Evolutionary conservation across 805 yeast genomes (phyloP).

Genomic region (Kazachstania bromeliacearum): DNA sequence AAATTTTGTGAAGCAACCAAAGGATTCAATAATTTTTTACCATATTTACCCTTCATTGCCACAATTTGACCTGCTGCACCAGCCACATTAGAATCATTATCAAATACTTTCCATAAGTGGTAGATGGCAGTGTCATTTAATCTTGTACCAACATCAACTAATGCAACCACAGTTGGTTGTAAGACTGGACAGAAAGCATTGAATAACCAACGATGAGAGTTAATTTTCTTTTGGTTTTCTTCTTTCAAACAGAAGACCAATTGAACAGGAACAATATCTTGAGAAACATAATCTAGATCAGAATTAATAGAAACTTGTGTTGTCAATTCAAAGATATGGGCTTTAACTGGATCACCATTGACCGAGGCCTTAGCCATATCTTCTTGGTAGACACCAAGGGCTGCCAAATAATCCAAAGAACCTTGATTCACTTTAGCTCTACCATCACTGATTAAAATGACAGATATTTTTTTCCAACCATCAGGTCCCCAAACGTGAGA

Average conservation of each 20-base stretch:
- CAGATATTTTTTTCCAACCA: constrained; percentile 95
- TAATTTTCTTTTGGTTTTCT: constrained; percentile 83
- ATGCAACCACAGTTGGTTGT: constrained; percentile 81
- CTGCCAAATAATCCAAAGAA: constrained; percentile 79
- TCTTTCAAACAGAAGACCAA: constrained; percentile 88
- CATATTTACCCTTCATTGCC: constrained; percentile 86
- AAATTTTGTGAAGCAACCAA: constrained; percentile 93
- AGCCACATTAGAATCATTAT: constrained; percentile 90
- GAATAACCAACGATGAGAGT: constrained; percentile 96
- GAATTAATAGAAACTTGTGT: constrained; percentile 91
- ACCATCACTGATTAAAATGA: constrained; percentile 87
- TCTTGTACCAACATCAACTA: constrained; percentile 95
- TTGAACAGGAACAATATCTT: constrained; percentile 91
- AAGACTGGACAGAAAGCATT: constrained; percentile 88
- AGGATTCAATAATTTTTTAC: constrained; percentile 76
- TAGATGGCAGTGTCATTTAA: constrained; percentile 85
- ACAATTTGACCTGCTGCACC: constrained; percentile 98
- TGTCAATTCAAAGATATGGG: constrained; percentile 92
- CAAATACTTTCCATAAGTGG: constrained; percentile 96
- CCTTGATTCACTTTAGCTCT: constrained; percentile 80
- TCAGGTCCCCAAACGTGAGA: constrained; percentile 92
- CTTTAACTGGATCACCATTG: constrained; percentile 82
- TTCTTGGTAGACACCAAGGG: constrained; percentile 94
- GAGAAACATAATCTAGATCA: constrained; percentile 80
- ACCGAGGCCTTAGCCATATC: constrained; percentile 94